Evolutionary conservation across 306 rosid species (phyloP).

Genomic region (Astragalus glycyphyllos): DNA sequence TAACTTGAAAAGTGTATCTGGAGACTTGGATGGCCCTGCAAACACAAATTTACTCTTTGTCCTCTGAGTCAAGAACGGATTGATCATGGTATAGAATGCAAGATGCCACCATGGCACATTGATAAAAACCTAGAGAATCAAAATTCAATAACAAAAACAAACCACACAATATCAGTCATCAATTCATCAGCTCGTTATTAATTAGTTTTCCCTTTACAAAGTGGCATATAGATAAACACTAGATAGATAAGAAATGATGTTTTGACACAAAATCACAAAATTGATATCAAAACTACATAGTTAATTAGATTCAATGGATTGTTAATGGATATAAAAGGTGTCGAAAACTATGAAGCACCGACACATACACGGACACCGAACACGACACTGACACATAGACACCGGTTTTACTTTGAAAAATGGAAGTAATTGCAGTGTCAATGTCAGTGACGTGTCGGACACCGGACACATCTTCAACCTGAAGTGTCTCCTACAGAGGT

Average conservation of each 20-base stretch:
- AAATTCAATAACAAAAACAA: conserved; percentile 15
- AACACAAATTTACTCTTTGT: conserved; percentile 62
- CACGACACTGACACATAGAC: too few species aligned
- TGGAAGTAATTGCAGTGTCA: too few species aligned
- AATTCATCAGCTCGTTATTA: not conserved
- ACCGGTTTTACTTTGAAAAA: too few species aligned
- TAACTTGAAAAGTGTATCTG: conserved; percentile 70
- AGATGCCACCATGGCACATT: conserved; percentile 64
- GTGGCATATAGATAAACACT: not conserved
- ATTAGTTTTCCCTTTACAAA: not conserved
- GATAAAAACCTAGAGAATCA: conserved; percentile 48
- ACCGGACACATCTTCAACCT: too few species aligned
- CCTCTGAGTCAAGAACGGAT: conserved; percentile 59
- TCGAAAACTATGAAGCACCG: too few species aligned
- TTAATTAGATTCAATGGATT: too few species aligned
- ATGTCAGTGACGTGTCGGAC: too few species aligned
- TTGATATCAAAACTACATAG: too few species aligned
- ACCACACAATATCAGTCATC: conserved; percentile 1
- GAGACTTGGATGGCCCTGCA: conserved; percentile 55
- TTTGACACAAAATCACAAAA: too few species aligned
- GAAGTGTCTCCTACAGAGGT: too few species aligned
- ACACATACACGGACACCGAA: too few species aligned
- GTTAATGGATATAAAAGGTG: too few species aligned
- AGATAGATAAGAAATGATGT: not conserved
- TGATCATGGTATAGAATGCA: conserved; percentile 57